Conservation (phyloP, 2,329 filamentous ascomycete genomes). For the Didymella segeticola region DNA sequence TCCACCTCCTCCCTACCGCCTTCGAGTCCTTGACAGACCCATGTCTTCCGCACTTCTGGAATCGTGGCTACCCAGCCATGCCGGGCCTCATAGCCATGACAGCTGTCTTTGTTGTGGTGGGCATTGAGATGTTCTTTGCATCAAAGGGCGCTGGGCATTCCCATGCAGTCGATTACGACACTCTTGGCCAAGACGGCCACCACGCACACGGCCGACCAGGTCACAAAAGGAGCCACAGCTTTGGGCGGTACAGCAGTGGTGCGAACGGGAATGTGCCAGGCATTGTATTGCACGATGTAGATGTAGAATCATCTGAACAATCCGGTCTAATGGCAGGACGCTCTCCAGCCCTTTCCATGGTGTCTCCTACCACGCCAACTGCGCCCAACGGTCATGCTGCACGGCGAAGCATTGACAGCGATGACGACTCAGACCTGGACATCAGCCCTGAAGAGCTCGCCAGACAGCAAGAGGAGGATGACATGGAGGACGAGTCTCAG, state of each 20-base stretch:
- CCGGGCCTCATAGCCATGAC: slow-evolving; percentile 50
- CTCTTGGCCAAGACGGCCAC: slow-evolving; percentile 37
- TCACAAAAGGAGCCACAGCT: slow-evolving; percentile 44
- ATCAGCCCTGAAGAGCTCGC: slow-evolving; percentile 46
- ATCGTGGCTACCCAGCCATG: slow-evolving; percentile 49
- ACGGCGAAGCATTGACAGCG: slow-evolving; percentile 26
- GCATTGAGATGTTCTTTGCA: slow-evolving; percentile 88
- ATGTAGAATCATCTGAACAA: slow-evolving; percentile 39
- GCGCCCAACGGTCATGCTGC: slow-evolving; percentile 12
- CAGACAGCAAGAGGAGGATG: slow-evolving; percentile 30
- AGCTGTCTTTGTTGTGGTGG: slow-evolving; percentile 69
- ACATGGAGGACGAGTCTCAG: slow-evolving; percentile 41
- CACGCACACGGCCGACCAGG: slow-evolving; percentile 23
- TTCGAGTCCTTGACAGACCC: slow-evolving; percentile 50
- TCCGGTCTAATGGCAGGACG: slow-evolving; percentile 40
- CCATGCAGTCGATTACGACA: slow-evolving; percentile 62
- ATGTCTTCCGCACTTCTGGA: slow-evolving; percentile 51
- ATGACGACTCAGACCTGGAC: slow-evolving; percentile 45
- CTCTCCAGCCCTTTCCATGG: slow-evolving; percentile 40
- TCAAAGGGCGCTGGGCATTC: slow-evolving; percentile 68
- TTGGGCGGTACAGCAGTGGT: slow-evolving; percentile 38
- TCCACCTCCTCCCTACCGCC: slow-evolving; percentile 51
- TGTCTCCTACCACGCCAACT: slow-evolving; percentile 31
- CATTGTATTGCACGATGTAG: slow-evolving; percentile 42
- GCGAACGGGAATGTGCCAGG: slow-evolving; percentile 36